phyloP scores from a whole-genome alignment of 2,329 filamentous ascomycete species.

The Colletotrichum aenigma region DNA sequence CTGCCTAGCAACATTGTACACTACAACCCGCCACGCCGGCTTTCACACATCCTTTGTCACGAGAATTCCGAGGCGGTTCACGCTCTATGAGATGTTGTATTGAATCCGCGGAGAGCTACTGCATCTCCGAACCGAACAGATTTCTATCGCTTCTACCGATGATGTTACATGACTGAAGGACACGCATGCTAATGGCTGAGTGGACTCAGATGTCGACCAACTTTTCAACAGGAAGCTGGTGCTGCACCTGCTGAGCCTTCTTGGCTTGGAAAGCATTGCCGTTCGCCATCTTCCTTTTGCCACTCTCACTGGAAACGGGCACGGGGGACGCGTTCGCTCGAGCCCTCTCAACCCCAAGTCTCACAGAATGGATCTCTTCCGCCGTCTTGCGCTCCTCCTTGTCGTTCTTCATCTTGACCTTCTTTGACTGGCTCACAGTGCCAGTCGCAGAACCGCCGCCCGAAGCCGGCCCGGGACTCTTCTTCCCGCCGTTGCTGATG shows the following conservation, averaged over 20 bases:
- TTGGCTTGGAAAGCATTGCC: neutral
- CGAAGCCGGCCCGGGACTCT: neutral
- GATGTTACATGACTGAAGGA: neutral
- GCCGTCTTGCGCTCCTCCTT: conserved; percentile 1
- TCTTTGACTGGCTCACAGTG: neutral
- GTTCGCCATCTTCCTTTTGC: neutral
- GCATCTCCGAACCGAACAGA: neutral
- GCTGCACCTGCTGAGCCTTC: neutral
- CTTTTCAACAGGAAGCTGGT: neutral
- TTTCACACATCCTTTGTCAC: neutral
- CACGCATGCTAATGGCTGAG: neutral
- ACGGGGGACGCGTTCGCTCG: neutral
- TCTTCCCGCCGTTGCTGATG: neutral
- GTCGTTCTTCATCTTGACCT: neutral
- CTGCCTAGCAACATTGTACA: neutral
- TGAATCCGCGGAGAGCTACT: neutral
- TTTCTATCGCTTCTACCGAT: neutral
- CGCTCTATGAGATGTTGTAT: neutral
- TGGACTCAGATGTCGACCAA: conserved; percentile 8
- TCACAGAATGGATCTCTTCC: neutral
- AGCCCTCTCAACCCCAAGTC: neutral
- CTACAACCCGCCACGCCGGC: neutral
- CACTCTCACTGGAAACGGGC: neutral
- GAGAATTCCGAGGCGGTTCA: neutral
- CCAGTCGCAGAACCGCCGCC: neutral